phyloP scores from a whole-genome alignment of 2,329 filamentous ascomycete genomes.

The Ophiocordyceps camponoti-floridani region DNA sequence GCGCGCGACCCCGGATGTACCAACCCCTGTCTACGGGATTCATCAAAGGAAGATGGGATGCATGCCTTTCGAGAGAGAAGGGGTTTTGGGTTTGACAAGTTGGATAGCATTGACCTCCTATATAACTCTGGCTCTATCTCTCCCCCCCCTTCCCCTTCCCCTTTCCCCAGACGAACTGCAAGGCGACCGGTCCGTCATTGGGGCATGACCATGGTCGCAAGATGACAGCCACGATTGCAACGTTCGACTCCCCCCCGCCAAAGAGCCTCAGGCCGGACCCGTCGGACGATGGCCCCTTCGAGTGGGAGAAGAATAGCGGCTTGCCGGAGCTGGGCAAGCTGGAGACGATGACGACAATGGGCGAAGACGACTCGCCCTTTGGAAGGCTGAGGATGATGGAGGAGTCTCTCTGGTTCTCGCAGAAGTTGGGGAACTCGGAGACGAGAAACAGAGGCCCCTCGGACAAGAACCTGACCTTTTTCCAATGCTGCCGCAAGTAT shows the following conservation, averaged over 20 bases:
- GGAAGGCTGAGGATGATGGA: neutral
- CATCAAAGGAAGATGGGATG: no score
- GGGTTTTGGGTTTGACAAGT: neutral
- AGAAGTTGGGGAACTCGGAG: neutral
- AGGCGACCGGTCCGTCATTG: no score
- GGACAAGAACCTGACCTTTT: conserved; percentile 23
- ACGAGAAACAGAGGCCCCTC: neutral
- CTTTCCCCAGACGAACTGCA: no score
- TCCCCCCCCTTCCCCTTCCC: neutral
- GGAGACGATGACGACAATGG: neutral
- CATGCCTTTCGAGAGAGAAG: no score
- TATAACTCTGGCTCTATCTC: neutral
- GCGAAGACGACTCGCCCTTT: neutral
- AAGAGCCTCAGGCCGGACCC: neutral
- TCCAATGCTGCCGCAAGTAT: conserved; percentile 21
- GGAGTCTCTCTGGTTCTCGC: neutral
- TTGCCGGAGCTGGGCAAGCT: neutral
- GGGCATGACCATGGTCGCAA: neutral
- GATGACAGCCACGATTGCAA: neutral
- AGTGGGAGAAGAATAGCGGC: neutral
- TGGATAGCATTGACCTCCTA: neutral
- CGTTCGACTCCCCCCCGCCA: neutral
- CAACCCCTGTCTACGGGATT: neutral
- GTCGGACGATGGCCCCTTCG: neutral
- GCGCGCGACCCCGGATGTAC: neutral